Base-by-base conservation (phyloP, 257 asterid species). In the Nicotiana undulata region DNA sequence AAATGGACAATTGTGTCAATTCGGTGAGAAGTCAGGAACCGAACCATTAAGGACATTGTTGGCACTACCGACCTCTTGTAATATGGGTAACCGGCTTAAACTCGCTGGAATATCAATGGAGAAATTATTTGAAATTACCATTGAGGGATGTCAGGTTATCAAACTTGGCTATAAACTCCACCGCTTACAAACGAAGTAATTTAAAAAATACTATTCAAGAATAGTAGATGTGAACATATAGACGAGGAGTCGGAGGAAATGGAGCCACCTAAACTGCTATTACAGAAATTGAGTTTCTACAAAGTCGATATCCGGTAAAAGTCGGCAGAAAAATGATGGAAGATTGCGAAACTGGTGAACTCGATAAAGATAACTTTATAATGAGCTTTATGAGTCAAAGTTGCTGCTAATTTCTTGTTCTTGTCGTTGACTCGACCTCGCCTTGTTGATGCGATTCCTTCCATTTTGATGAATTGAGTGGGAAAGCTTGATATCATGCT, bases 291-390 rank as follows among this genome's bases (percentile, higher is more conserved):
- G 32, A 91, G 89, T 0, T 5, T 75, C 53, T 83, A 85, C 18
- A 94, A 92, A 4, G 94, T 82, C 4, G 85, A 83, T 82, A 94
- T 85, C 88, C 91, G 85, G 59, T 97, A 94, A 29, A 94, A 90
- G 49, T 88, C 92, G 20, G 84, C 90, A 26, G 98, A 95, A 37
- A 91, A 90, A 9, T 31, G 46, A 6, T 97, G 92, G 4, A 83
- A 65, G 60, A 91, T 28, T 40, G 80, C 76, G 17, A 81, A 56
- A 32, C 89, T 84, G 26, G 86, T 28, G 44, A 94, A 82, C 11
- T 89, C 80, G 9, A 93, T 79, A 16, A 97, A 84, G 9, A 87
- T 86, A 31, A 93, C 97, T 44, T 75, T 82, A 26, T 26, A 26
- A 72, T 79, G 60, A 3, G 85, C 82, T 24, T 17, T 40, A 7